phyloP scores from a whole-genome alignment of 1,139 yeast species.

The Suhomyces chickasaworum region DNA sequence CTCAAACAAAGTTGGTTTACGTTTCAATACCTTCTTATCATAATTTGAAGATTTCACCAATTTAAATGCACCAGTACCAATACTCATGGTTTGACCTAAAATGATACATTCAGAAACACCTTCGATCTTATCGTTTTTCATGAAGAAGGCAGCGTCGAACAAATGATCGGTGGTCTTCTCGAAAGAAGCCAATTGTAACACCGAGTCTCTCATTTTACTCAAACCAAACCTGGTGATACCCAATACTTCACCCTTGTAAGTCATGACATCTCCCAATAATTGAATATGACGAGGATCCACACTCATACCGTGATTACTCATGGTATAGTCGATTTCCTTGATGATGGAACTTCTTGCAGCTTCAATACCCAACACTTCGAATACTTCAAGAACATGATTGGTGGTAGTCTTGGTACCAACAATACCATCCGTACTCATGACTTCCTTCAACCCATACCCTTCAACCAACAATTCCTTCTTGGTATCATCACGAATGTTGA shows the following conservation, averaged over 20 bases:
- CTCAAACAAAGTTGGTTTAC: slow-evolving; percentile 65
- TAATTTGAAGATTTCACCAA: slow-evolving; percentile 63
- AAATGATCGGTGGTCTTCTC: slow-evolving; percentile 98
- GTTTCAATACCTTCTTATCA: slow-evolving; percentile 45
- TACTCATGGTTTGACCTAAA: slow-evolving; percentile 94
- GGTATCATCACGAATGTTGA: slow-evolving; percentile 84
- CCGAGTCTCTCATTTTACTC: slow-evolving; percentile 98
- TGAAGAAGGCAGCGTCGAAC: slow-evolving; percentile 96
- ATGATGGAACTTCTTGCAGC: slow-evolving; percentile 95
- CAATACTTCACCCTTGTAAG: slow-evolving; percentile 95
- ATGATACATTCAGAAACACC: slow-evolving; percentile 98
- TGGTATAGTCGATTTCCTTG: slow-evolving; percentile 93
- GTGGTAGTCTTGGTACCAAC: slow-evolving; percentile 85
- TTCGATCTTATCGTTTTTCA: slow-evolving; percentile 93
- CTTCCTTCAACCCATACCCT: slow-evolving; percentile 95
- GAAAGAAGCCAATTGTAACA: slow-evolving; percentile 92
- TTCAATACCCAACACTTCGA: slow-evolving; percentile 90
- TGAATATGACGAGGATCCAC: slow-evolving; percentile 99
- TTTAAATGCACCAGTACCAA: slow-evolving; percentile 97
- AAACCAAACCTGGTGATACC: slow-evolving; percentile 98
- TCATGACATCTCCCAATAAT: slow-evolving; percentile 96
- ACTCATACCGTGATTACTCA: slow-evolving; percentile 99
- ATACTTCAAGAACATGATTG: slow-evolving; percentile 90
- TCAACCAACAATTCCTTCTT: slow-evolving; percentile 92
- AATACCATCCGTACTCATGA: slow-evolving; percentile 97